Evolutionary conservation across 208 protist species (phyloP).

Genomic region (Strigomonas galati): DNA sequence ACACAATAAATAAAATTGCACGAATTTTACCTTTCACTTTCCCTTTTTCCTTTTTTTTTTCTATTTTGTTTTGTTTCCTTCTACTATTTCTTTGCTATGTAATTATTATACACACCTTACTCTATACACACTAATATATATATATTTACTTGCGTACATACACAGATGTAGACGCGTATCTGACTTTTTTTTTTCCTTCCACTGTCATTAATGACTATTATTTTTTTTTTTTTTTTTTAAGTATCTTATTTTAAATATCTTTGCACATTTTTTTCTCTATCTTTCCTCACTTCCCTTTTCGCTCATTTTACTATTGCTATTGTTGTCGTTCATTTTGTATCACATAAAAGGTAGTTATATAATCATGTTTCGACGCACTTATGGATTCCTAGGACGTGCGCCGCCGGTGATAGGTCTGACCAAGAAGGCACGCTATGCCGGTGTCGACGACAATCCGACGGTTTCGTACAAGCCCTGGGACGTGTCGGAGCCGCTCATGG

Average conservation of each 20-base stretch:
- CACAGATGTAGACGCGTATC: conserved; percentile 3
- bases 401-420: conserved; percentile 66
- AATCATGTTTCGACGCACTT: conserved; percentile 36
- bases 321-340: background rate
- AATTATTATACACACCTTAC: background rate
- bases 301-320: background rate
- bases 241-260: background rate
- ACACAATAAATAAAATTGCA: background rate
- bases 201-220: background rate
- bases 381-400: conserved; percentile 31
- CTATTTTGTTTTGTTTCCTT: background rate
- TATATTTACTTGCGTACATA: background rate
- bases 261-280: background rate
- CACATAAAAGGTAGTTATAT: background rate
- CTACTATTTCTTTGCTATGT: background rate
- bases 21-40: background rate
- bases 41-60: conserved; percentile 8
- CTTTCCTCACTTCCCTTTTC: background rate
- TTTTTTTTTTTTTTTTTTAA: conserved; percentile 12
- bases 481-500: conserved; percentile 74
- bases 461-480: conserved; percentile 70
- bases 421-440: conserved; percentile 66
- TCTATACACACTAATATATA: background rate
- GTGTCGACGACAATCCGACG: conserved; percentile 85
- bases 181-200: background rate